Evolutionary conservation across 805 yeast species (phyloP), one percentile per base, ranked within the genome.

Genomic region (Cyberlindnera petersonii): DNA sequence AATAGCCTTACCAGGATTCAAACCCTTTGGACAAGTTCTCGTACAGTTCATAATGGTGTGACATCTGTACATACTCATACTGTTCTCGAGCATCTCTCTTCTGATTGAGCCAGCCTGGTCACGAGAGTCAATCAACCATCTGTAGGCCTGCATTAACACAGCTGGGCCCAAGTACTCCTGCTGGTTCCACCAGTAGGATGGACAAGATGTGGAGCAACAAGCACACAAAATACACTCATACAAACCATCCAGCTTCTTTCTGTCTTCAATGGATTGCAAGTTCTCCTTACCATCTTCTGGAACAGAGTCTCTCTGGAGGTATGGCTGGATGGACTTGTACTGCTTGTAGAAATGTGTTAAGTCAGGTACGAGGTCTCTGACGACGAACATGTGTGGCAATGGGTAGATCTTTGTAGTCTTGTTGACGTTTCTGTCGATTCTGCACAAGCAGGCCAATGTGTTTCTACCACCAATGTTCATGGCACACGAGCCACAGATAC

Each of bases 131-230:
- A 88, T 79, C 74, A 93, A 80, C 98, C 98, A 93, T 74, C 98
- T 83, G 77, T 81, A 93, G 40, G 98, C 97, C 75, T 93, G 98
- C 96, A 93, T 86, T 65, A 93, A 77, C 39, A 93, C 98, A 22
- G 98, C 98, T 19, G 98, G 98, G 42, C 98, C 98, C 56, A 93
- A 72, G 69, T 93, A 93, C 73, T 93, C 95, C 69, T 89, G 95
- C 71, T 87, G 96, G 71, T 93, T 93, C 98, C 98, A 93, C 98
- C 98, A 93, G 77, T 93, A 93, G 4, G 98, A 89, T 39, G 98
- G 98, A 73, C 98, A 93, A 15, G 98, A 82, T 37, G 98, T 93
- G 24, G 97, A 89, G 69, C 98, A 91, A 71, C 98, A 89, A 9
- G 98, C 98, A 72, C 98, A 91, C 61, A 91, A 72, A 58, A 91